Percentiles rank a stretch among this genome's conserved stretches.
Conservation (phyloP, 176 grass and related monocot genomes). For the Oryza brachyantha region DNA sequence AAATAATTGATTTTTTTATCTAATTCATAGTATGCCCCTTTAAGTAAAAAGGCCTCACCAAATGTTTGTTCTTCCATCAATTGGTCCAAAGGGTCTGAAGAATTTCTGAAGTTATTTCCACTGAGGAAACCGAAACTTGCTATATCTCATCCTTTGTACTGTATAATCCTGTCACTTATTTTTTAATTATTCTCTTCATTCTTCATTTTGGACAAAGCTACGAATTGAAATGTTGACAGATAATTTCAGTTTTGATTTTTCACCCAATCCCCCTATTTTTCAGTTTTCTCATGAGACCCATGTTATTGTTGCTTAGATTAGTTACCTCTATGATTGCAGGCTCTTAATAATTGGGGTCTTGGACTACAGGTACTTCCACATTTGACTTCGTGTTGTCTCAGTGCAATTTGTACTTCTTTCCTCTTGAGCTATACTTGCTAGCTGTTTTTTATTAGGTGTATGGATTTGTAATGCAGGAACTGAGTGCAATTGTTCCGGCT, state of each 20-base stretch:
- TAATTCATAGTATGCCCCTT: background rate
- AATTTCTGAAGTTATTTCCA: background rate
- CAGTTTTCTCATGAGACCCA: background rate
- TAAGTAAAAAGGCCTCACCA: background rate
- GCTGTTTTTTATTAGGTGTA: conserved; percentile 26
- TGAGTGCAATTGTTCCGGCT: conserved; percentile 90
- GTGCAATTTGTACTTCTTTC: conserved; percentile 15
- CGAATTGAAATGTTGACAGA: conserved; percentile 13
- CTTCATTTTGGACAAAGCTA: background rate
- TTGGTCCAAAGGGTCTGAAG: background rate
- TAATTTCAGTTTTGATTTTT: conserved; percentile 4
- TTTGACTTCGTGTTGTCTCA: conserved; percentile 21
- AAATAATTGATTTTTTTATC: background rate
- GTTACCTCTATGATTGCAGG: conserved; percentile 47
- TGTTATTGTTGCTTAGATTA: conserved; percentile 21
- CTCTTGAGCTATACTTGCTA: conserved; percentile 18
- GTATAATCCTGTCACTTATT: background rate
- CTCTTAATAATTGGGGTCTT: conserved; percentile 99
- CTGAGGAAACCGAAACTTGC: conserved; percentile 6
- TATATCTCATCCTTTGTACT: conserved; percentile 8
- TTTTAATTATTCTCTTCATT: background rate
- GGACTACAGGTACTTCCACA: conserved; percentile 73
- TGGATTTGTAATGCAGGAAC: conserved; percentile 71
- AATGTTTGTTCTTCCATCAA: background rate
- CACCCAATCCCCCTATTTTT: background rate